Conservation (phyloP, 441 rosid species). For the Mallotus japonicus region DNA sequence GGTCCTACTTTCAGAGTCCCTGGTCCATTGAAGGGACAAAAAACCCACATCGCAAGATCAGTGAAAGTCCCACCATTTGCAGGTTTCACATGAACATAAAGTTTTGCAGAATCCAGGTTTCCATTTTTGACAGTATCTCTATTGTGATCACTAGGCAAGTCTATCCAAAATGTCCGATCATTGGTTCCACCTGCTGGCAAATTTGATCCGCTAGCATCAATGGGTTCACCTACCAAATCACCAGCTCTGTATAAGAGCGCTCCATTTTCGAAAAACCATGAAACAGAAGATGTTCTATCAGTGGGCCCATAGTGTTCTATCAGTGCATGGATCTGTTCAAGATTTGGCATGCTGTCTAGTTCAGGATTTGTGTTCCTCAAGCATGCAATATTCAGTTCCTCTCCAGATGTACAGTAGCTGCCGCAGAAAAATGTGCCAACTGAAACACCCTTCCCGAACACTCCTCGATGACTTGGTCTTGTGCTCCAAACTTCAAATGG, state of each 20-base stretch:
- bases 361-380: constrained; percentile 54
- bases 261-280: constrained; percentile 77
- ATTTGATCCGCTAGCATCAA: constrained; percentile 58
- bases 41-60: constrained; percentile 82
- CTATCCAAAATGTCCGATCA: constrained; percentile 75
- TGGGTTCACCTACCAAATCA: constrained; percentile 37
- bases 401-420: constrained; percentile 36
- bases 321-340: constrained; percentile 61
- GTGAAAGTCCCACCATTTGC: constrained; percentile 77
- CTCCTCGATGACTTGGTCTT: constrained; percentile 62
- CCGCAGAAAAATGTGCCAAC: constrained; percentile 72
- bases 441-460: constrained; percentile 60
- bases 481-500: constrained; percentile 63
- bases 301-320: constrained; percentile 70
- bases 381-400: constrained; percentile 41
- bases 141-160: constrained; percentile 48
- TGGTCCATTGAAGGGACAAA: constrained; percentile 88
- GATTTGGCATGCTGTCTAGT: constrained; percentile 70
- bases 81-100: constrained; percentile 76
- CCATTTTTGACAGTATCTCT: constrained; percentile 49
- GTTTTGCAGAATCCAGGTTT: constrained; percentile 61
- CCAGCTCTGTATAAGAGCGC: constrained; percentile 49
- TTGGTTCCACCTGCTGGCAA: constrained; percentile 65
- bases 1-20: constrained; percentile 62
- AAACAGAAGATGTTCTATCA: constrained; percentile 80